Evolutionary conservation across 2,329 filamentous ascomycete species (phyloP).

Genomic region (Apiospora marii): DNA sequence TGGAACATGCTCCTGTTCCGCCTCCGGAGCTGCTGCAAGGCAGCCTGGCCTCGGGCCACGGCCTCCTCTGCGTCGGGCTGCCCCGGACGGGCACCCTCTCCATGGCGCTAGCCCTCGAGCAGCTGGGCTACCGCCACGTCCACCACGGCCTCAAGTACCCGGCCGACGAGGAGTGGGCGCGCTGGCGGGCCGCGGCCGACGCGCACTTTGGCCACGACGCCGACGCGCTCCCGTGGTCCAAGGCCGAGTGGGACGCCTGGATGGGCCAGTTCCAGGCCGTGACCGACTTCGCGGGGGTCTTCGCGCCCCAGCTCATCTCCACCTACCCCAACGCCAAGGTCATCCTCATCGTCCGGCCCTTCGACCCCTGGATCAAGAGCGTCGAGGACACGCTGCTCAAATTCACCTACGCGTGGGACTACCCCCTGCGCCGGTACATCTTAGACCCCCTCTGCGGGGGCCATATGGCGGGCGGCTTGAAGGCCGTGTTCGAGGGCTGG

Average conservation of each 20-base stretch:
- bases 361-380: slow-evolving; percentile 37
- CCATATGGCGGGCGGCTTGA: not conserved
- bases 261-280: slow-evolving; percentile 37
- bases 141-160: slow-evolving; percentile 30
- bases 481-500: slow-evolving; percentile 1
- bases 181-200: not conserved
- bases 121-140: slow-evolving; percentile 37
- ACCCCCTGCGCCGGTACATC: not conserved
- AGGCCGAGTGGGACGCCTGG: slow-evolving; percentile 22
- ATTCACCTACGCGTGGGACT: not conserved
- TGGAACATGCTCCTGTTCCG: not conserved
- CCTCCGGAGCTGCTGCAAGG: slow-evolving; percentile 8
- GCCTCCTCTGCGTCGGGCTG: slow-evolving; percentile 37
- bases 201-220: not conserved
- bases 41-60: slow-evolving; percentile 21
- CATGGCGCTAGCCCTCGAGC: slow-evolving; percentile 36
- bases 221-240: not conserved
- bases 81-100: slow-evolving; percentile 38
- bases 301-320: slow-evolving; percentile 47
- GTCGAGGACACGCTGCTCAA: not conserved
- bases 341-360: slow-evolving; percentile 43
- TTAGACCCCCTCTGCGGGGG: not conserved
- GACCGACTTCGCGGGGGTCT: slow-evolving; percentile 47
- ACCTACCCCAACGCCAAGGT: slow-evolving; percentile 52
- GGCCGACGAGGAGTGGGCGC: not conserved